Conservation (phyloP, 495 filamentous ascomycete genomes). For the Lophiostoma macrostomum region DNA sequence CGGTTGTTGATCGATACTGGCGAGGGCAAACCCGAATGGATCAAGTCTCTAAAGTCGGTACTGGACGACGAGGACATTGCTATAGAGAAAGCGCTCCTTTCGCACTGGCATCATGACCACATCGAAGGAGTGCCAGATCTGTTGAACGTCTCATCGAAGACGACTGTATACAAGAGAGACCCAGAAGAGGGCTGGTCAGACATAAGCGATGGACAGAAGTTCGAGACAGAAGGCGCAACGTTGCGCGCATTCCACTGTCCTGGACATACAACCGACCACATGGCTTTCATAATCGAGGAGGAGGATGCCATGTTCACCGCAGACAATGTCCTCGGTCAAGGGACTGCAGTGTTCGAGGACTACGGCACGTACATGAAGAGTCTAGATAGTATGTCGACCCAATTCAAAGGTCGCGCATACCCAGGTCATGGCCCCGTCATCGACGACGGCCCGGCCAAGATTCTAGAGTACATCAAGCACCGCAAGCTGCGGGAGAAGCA, state of each 20-base stretch:
- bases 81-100: slow-evolving; percentile 66
- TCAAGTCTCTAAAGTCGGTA: slow-evolving; percentile 55
- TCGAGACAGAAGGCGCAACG: slow-evolving; percentile 71
- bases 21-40: slow-evolving; percentile 49
- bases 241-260: slow-evolving; percentile 74
- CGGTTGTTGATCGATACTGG: slow-evolving; percentile 44
- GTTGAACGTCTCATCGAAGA: slow-evolving; percentile 56
- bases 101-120: slow-evolving; percentile 92
- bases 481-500: slow-evolving; percentile 76
- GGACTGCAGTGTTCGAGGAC: slow-evolving; percentile 89
- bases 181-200: slow-evolving; percentile 41
- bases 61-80: slow-evolving; percentile 64
- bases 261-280: slow-evolving; percentile 85
- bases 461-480: slow-evolving; percentile 80
- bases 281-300: slow-evolving; percentile 59
- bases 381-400: slow-evolving; percentile 64
- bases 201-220: slow-evolving; percentile 64
- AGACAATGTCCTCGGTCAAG: slow-evolving; percentile 92
- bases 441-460: slow-evolving; percentile 59
- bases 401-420: slow-evolving; percentile 70
- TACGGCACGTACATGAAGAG: slow-evolving; percentile 69
- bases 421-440: slow-evolving; percentile 84
- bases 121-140: slow-evolving; percentile 69
- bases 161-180: slow-evolving; percentile 53
- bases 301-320: slow-evolving; percentile 89